phyloP scores from a whole-genome alignment of 1,284 basidiomycete genomes.

The Austroboletus novae-zelandiae region DNA sequence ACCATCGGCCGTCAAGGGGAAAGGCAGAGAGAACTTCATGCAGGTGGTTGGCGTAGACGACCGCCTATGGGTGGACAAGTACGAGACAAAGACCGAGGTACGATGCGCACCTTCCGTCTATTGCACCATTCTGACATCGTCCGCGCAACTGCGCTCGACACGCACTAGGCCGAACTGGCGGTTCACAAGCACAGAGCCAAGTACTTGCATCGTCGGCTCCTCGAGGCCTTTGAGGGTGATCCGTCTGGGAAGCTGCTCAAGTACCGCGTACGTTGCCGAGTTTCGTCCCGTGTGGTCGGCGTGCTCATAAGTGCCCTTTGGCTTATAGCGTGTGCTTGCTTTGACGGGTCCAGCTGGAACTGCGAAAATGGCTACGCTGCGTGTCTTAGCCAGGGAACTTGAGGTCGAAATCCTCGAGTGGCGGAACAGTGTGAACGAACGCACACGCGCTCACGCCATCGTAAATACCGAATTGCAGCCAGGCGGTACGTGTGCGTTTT shows the following conservation, averaged over 20 bases:
- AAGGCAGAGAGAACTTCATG: slow-evolving; percentile 40
- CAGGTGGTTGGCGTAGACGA: slow-evolving; percentile 35
- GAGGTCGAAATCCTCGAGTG: slow-evolving; percentile 86
- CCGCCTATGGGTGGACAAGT: slow-evolving; percentile 75
- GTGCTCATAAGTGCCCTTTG: not conserved
- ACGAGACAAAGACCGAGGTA: slow-evolving; percentile 68
- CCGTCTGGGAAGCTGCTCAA: slow-evolving; percentile 64
- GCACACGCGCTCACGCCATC: slow-evolving; percentile 1
- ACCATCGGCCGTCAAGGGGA: slow-evolving; percentile 38
- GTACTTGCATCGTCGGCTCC: slow-evolving; percentile 83
- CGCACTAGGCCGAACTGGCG: slow-evolving; percentile 65
- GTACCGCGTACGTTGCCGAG: slow-evolving; percentile 62
- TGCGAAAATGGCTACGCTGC: slow-evolving; percentile 86
- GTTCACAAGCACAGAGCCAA: slow-evolving; percentile 87
- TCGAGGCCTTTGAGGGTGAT: slow-evolving; percentile 77
- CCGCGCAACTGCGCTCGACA: not conserved
- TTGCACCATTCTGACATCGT: not conserved
- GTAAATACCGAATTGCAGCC: slow-evolving; percentile 1
- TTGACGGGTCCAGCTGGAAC: slow-evolving; percentile 89
- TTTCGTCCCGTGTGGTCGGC: not conserved
- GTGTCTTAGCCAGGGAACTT: slow-evolving; percentile 73
- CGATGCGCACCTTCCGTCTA: slow-evolving; percentile 10
- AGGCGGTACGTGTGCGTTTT: slow-evolving; percentile 8
- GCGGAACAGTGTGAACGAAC: slow-evolving; percentile 61
- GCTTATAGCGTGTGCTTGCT: slow-evolving; percentile 71